Percentiles rank a stretch among this genome's conserved stretches.
Conservation (phyloP, 371 early-diverging fungal genomes). For the Encephalitozoon romaleae region DNA sequence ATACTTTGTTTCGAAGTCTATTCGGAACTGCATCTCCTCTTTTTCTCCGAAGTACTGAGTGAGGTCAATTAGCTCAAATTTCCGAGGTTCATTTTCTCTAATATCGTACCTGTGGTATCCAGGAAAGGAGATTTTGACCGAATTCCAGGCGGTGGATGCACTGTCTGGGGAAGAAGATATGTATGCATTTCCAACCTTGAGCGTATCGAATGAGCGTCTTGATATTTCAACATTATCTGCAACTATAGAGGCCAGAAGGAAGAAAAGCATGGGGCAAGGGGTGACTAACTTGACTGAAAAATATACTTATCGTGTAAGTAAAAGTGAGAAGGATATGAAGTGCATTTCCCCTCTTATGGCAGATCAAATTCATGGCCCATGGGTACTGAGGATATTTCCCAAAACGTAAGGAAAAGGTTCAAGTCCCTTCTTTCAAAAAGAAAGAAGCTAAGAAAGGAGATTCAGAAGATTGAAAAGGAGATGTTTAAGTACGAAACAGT, state of each 20-base stretch:
- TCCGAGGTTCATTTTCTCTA: background rate
- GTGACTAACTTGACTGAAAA: background rate
- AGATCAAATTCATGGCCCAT: background rate
- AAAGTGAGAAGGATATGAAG: no score
- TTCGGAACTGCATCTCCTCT: background rate
- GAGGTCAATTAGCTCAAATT: background rate
- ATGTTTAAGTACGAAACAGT: constrained; percentile 40
- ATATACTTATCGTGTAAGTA: background rate
- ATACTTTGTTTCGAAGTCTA: constrained; percentile 2
- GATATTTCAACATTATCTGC: constrained; percentile 5
- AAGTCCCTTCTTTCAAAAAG: constrained; percentile 10
- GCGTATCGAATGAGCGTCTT: background rate
- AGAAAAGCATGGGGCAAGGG: background rate
- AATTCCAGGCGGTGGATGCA: background rate
- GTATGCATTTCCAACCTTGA: background rate
- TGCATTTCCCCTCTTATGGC: background rate
- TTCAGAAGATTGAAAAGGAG: constrained; percentile 14
- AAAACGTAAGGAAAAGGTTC: background rate
- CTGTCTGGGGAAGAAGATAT: background rate
- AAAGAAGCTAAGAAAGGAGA: constrained; percentile 16
- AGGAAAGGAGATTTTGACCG: constrained; percentile 1
- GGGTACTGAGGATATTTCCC: background rate
- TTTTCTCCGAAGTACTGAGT: background rate
- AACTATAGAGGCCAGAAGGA: background rate
- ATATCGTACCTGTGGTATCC: background rate